These are phyloP conservation scores for Neodidymelliopsis sp. DNA, from an alignment of 2,329 filamentous ascomycete species.

Conservation along the genomic window DNA sequence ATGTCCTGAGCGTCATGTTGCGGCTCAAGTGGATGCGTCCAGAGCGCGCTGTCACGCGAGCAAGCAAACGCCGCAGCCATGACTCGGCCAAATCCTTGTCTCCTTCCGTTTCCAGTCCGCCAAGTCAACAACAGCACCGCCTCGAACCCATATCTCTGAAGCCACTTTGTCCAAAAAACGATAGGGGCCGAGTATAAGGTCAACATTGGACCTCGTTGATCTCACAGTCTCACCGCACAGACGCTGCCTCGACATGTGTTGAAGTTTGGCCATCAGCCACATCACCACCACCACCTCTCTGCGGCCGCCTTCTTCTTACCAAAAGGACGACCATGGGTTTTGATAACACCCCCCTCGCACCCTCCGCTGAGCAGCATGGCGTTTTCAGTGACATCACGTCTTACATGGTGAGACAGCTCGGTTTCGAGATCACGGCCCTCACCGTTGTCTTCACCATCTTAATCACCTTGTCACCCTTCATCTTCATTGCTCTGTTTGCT, in stretches of 20 bases:
- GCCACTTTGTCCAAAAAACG: slow-evolving; percentile 17
- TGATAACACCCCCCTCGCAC: background rate
- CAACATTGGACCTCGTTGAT: background rate
- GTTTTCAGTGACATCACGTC: background rate
- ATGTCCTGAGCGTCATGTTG: slow-evolving; percentile 3
- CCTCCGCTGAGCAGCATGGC: background rate
- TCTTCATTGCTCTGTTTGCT: slow-evolving; percentile 31
- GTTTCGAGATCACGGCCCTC: slow-evolving; percentile 22
- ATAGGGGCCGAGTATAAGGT: slow-evolving; percentile 11
- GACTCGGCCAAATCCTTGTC: slow-evolving; percentile 31
- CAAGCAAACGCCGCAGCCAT: slow-evolving; percentile 21
- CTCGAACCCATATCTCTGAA: slow-evolving; percentile 15
- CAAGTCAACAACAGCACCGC: slow-evolving; percentile 20
- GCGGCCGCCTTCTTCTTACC: background rate
- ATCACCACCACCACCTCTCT: background rate
- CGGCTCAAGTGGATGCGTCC: slow-evolving; percentile 18
- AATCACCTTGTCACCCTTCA: slow-evolving; percentile 22
- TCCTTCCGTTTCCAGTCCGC: slow-evolving; percentile 20
- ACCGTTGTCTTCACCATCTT: slow-evolving; percentile 25
- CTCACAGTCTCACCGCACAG: background rate
- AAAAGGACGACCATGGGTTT: background rate
- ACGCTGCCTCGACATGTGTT: background rate
- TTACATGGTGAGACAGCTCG: slow-evolving; percentile 2
- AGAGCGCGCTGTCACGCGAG: slow-evolving; percentile 32
- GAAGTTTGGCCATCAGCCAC: background rate